A percentile compares a stretch with the other conserved stretches of the same genome.
Conservation (phyloP, 1,284 basidiomycete species). For the Papiliotrema fonsecae region DNA sequence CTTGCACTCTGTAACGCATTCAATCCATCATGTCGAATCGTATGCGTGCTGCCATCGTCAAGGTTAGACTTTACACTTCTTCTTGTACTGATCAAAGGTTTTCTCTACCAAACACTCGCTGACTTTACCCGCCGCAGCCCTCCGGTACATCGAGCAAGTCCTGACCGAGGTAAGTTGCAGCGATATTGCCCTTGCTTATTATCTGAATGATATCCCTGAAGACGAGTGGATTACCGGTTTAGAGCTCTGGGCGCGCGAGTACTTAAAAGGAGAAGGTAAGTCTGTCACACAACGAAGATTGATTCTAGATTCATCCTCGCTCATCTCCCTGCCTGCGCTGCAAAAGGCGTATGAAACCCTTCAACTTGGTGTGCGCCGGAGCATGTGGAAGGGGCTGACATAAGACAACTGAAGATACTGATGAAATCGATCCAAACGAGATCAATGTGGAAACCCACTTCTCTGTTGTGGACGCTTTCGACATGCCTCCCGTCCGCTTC, state of each 20-base stretch:
- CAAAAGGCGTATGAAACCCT: constrained; percentile 75
- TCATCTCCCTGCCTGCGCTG: constrained; percentile 53
- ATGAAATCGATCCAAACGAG: constrained; percentile 54
- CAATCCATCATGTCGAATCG: constrained; percentile 35
- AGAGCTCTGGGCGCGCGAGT: constrained; percentile 79
- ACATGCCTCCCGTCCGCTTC: constrained; percentile 91
- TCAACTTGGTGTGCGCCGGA: constrained; percentile 58
- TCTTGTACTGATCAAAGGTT: constrained; percentile 24
- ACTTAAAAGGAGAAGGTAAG: constrained; percentile 84
- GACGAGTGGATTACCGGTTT: constrained; percentile 56
- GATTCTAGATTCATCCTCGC: constrained; percentile 25
- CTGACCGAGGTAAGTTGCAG: constrained; percentile 33
- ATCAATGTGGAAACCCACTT: constrained; percentile 82
- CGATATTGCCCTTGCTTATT: background rate
- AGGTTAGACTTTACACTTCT: constrained; percentile 24
- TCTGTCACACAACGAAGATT: background rate
- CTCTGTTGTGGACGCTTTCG: constrained; percentile 80
- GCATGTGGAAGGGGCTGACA: constrained; percentile 4
- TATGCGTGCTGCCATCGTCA: constrained; percentile 46
- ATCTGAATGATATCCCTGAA: constrained; percentile 61
- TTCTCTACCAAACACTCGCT: constrained; percentile 50
- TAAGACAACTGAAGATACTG: constrained; percentile 50
- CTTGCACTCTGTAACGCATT: too few relatives aligned
- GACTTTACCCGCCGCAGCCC: constrained; percentile 43
- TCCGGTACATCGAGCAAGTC: constrained; percentile 46